phyloP scores from a whole-genome alignment of 208 protist species.

The Acanthamoeba royreba region DNA sequence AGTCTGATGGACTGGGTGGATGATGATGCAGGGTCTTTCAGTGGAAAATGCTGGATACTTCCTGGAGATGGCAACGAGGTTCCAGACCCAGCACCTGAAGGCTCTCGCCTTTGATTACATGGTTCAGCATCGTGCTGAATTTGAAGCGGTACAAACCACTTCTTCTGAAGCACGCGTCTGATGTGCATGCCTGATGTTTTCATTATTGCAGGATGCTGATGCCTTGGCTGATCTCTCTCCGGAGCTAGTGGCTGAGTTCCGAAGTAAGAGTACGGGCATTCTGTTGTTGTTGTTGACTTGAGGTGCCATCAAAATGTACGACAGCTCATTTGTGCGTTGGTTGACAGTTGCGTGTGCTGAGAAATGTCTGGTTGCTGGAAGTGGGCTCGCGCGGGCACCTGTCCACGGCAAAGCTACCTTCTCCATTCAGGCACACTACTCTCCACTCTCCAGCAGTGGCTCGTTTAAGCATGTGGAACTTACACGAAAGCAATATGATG shows the following conservation, averaged over 20 bases:
- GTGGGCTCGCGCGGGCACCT: not conserved
- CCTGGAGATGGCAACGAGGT: not conserved
- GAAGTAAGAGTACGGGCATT: not conserved
- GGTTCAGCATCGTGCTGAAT: not conserved
- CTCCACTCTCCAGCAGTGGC: not conserved
- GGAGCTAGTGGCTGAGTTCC: not conserved
- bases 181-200: not conserved
- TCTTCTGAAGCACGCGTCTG: not conserved
- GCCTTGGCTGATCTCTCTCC: not conserved
- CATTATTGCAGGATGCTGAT: not conserved
- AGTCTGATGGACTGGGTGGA: too few species aligned
- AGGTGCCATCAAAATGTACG: not conserved
- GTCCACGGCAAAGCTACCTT: not conserved
- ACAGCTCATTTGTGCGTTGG: not conserved
- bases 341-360: not conserved
- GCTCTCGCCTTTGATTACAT: not conserved
- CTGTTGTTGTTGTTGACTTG: not conserved
- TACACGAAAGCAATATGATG: not conserved
- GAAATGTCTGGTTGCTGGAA: not conserved
- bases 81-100: not conserved
- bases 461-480: not conserved
- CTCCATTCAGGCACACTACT: not conserved
- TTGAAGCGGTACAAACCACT: not conserved
- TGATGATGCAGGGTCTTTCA: not conserved
- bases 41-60: not conserved